Conservation (phyloP, 1,139 yeast species). For the Sugiyamaella pinicola region DNA sequence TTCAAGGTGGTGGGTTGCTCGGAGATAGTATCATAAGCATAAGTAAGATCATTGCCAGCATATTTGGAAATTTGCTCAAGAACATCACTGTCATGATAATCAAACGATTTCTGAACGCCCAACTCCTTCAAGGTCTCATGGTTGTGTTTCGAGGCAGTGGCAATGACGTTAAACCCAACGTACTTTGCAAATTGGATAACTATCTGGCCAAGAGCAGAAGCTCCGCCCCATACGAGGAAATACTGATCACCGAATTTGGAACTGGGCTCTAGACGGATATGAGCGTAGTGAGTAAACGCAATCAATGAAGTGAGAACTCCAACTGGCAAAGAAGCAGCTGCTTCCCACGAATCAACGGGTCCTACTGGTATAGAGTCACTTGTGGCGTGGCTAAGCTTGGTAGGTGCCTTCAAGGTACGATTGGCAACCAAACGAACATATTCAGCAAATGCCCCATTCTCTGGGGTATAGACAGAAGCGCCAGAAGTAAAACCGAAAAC, state of each 20-base stretch:
- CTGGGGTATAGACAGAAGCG: conserved; percentile 44
- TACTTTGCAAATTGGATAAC: conserved; percentile 58
- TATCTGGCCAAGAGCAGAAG: conserved; percentile 56
- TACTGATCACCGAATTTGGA: conserved; percentile 30
- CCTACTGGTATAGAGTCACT: conserved; percentile 41
- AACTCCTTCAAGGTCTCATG: conserved; percentile 47
- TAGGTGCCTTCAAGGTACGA: conserved; percentile 3
- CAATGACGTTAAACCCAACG: conserved; percentile 56
- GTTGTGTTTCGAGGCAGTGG: conserved; percentile 55
- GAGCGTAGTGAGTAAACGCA: conserved; percentile 26
- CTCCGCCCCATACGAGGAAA: conserved; percentile 62
- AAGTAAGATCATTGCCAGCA: conserved; percentile 49
- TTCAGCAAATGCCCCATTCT: conserved; percentile 63
- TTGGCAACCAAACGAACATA: conserved; percentile 43
- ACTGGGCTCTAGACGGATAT: conserved; percentile 26
- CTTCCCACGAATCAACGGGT: conserved; percentile 54
- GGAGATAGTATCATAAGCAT: conserved; percentile 62
- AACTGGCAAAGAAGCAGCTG: conserved; percentile 61
- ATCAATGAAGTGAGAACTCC: conserved; percentile 31
- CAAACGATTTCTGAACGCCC: conserved; percentile 65
- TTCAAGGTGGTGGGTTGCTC: conserved; percentile 14
- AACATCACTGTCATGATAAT: conserved; percentile 60
- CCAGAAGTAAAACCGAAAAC: conserved; percentile 58
- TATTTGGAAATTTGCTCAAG: conserved; percentile 50
- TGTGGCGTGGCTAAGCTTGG: conserved; percentile 8